Conservation (phyloP, 495 filamentous ascomycete species). For the Penicillium coffeae region DNA sequence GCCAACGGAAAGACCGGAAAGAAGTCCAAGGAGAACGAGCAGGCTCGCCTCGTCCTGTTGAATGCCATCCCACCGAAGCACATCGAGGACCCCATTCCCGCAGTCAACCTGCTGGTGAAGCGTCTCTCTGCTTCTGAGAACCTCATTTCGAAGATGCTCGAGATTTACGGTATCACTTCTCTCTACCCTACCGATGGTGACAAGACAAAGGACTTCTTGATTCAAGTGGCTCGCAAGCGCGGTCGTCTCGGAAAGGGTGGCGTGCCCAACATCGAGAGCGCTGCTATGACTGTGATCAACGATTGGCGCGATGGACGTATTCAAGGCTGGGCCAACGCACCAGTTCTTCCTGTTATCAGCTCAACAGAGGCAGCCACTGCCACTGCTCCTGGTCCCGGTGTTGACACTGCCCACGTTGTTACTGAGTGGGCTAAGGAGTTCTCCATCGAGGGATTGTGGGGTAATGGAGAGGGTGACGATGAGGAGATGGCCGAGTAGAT, state of each 20-base stretch:
- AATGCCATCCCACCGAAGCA: conserved; percentile 92
- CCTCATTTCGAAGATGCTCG: conserved; percentile 69
- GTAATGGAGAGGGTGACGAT: conserved; percentile 51
- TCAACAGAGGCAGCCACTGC: conserved; percentile 27
- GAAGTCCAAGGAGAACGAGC: conserved; percentile 52
- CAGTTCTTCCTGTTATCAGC: conserved; percentile 55
- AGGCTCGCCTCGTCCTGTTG: conserved; percentile 80
- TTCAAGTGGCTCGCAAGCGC: conserved; percentile 90
- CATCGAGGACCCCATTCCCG: conserved; percentile 85
- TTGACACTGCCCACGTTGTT: conserved; percentile 81
- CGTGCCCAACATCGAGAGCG: conserved; percentile 80
- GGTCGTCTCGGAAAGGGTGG: conserved; percentile 87
- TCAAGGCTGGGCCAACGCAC: conserved; percentile 84
- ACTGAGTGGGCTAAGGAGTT: conserved; percentile 94
- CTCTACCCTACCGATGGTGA: conserved; percentile 68
- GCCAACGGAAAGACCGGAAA: conserved; percentile 46
- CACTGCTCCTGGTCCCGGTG: conserved; percentile 26
- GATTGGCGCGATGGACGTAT: conserved; percentile 97
- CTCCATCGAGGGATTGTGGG: conserved; percentile 92
- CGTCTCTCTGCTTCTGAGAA: conserved; percentile 69
- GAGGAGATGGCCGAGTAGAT: conserved; percentile 44
- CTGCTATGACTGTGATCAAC: conserved; percentile 86
- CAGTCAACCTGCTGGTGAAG: conserved; percentile 74
- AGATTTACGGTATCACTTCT: conserved; percentile 76
- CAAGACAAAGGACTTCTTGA: conserved; percentile 82